A percentile compares a stretch with the other conserved stretches of the same genome.
phyloP scores from a whole-genome alignment of 2,329 filamentous ascomycete species.

The Ploettnerulaceae sp. region DNA sequence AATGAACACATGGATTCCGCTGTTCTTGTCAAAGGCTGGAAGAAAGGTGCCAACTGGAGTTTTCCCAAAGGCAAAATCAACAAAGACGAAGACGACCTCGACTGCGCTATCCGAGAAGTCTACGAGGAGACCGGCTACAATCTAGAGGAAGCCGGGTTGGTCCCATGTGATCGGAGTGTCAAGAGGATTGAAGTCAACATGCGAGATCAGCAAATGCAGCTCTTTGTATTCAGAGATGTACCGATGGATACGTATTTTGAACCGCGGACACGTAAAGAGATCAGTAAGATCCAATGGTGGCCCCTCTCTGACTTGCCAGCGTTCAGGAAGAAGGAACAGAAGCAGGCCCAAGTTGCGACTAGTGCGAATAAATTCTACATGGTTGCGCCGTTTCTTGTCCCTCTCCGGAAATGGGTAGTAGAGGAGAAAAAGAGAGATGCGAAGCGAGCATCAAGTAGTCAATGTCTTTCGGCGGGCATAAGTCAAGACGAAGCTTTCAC shows the following conservation, averaged over 20 bases:
- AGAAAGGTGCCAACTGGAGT: constrained; percentile 93
- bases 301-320: constrained; percentile 82
- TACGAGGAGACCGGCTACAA: constrained; percentile 96
- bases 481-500: constrained; percentile 53
- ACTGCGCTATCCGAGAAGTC: constrained; percentile 90
- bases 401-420: constrained; percentile 85
- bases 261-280: constrained; percentile 90
- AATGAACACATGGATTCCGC: constrained; percentile 93
- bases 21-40: constrained; percentile 94
- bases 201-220: constrained; percentile 84
- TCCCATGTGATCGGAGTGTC: constrained; percentile 64
- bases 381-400: constrained; percentile 87
- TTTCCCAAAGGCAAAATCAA: constrained; percentile 98
- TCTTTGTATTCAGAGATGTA: constrained; percentile 88
- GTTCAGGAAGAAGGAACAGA: constrained; percentile 57
- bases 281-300: constrained; percentile 96
- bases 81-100: constrained; percentile 89
- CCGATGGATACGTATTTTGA: constrained; percentile 84
- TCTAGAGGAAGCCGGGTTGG: constrained; percentile 67
- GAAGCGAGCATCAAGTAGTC: constrained; percentile 39
- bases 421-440: constrained; percentile 72
- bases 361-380: constrained; percentile 90
- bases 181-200: constrained; percentile 87
- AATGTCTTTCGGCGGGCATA: constrained; percentile 41
- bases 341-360: constrained; percentile 53